Base-by-base conservation (phyloP, 345 rosid species). In the Murraya paniculata region DNA sequence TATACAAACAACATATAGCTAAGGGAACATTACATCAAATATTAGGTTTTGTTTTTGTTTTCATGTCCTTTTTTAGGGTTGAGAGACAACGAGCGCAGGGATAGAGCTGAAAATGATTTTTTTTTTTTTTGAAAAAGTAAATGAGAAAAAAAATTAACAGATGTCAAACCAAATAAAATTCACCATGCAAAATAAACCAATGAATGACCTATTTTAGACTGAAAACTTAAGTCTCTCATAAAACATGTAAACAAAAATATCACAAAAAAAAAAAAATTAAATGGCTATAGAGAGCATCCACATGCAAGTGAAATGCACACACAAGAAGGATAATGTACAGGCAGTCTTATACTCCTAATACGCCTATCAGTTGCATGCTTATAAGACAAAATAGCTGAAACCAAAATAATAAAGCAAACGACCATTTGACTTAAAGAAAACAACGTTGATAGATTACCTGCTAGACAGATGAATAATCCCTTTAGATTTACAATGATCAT, bases 391-490 rank as follows among this genome's bases (percentile, higher is more conserved):
- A 58, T 30, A 56, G 69, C 31, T n/a, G 8, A 60, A 14, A 21
- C 16, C 6, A 16, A 48, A 28, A 33, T 61, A 58, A 68, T 7
- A 77, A 75, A 53, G 3, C 73, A 66, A 78, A 39, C n/a, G 48
- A 45, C 39, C 9, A 71, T 31, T 55, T 35, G 35, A 72, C n/a
- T 73, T 21, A 64, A 18, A 39, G 57, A 53, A 53, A 53, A 53
- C 57, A 18, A 53, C 16, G 5, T 53, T 21, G 58, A 53, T 13
- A 30, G 25, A 73, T 81, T 84, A 95, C 98, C 94, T 88, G 88
- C 80, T 76, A 64, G 86, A 62, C 14, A 75, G 50, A 77, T 73
- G 61, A 53, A 38, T 39, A 27, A n/a, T 22, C 50, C 93, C 95
- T 85, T 92, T 88, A 71, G 79, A 79, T 81, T 82, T 84, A 79